Evolutionary conservation across 1,284 basidiomycete species (phyloP), one percentile per base, ranked within the genome.

Genomic region (Entoloma clypeatum): DNA sequence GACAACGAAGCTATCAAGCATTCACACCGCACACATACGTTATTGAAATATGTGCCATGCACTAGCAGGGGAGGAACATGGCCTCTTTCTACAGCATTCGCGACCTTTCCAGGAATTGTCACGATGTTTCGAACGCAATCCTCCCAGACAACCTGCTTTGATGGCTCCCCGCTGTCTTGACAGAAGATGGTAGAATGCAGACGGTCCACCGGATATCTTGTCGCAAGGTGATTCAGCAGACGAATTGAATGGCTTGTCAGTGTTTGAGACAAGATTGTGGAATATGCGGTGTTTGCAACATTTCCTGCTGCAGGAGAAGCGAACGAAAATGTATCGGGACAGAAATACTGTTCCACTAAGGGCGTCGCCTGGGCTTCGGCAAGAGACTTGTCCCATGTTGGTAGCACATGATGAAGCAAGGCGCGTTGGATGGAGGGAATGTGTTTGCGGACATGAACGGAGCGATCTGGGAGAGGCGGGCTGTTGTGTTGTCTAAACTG

Each of bases 131-230:
- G 73, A 14, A 89, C 72, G 50, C 70, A 77, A 49, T 85, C 79
- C 49, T 84, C 81, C 88, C 88, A 92, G 41, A 61, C 50, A 25
- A 74, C 56, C 39, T 60, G 57, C 47, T 63, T 64, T 36, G 48
- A 47, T 2, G 16, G 19, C 14, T 51, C 50, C 37, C 58, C 46
- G 6, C 52, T 53, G 7, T 39, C 48, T 7, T 54, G 51, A 18
- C 54, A 49, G 55, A 75, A 77, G 2, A 82, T 54, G 13, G 72
- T 64, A 13, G 61, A 53, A 56, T 83, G 77, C 13, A 92, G 57
- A 28, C 79, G 69, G 50, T 88, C 82, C 33, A 92, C 61, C 4
- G 86, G 74, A 55, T 88, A 92, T 23, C 74, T 64, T 32, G 57
- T 62, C 3, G 70, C 56, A 6, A 93, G 67, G 14, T 61, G 66